These are phyloP conservation scores for Hypoxylon sp. DNA, from an alignment of 2,329 filamentous ascomycete species.

Conservation along the genomic window DNA sequence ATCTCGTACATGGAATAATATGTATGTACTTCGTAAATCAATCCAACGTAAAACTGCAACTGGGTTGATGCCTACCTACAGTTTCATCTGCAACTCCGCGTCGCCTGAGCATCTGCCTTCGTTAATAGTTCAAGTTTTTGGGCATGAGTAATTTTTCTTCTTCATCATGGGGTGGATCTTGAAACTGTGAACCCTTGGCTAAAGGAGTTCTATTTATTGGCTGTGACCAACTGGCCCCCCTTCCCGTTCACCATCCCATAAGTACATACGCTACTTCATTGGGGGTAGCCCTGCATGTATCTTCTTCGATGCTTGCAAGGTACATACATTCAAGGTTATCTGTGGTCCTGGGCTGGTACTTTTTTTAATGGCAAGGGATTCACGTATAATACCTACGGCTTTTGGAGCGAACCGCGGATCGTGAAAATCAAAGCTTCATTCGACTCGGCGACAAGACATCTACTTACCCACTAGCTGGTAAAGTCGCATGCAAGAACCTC, in stretches of 20 bases:
- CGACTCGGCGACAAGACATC: background rate
- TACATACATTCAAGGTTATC: too few relatives aligned
- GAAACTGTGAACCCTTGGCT: conserved; percentile 21
- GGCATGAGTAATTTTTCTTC: conserved; percentile 6
- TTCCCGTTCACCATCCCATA: too few relatives aligned
- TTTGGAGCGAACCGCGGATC: background rate
- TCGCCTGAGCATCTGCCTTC: too few relatives aligned
- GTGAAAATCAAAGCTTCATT: too few relatives aligned
- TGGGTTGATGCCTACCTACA: background rate
- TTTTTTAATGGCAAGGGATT: background rate
- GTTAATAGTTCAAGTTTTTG: too few relatives aligned
- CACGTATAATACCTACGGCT: background rate
- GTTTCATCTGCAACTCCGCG: too few relatives aligned
- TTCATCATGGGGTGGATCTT: conserved; percentile 24
- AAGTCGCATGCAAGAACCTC: conserved; percentile 6
- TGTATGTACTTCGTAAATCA: too few relatives aligned
- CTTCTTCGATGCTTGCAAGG: background rate
- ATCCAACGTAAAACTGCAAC: too few relatives aligned
- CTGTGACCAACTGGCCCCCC: conserved; percentile 8
- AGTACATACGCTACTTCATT: too few relatives aligned
- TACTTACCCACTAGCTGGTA: background rate
- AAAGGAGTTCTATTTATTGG: conserved; percentile 15
- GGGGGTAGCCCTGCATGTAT: too few relatives aligned
- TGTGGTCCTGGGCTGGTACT: too few relatives aligned
- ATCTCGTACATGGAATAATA: too few relatives aligned